phyloP scores from a whole-genome alignment of 225 moss, liverwort and hornwort genomes.

The Physcomitrellopsis africana region DNA sequence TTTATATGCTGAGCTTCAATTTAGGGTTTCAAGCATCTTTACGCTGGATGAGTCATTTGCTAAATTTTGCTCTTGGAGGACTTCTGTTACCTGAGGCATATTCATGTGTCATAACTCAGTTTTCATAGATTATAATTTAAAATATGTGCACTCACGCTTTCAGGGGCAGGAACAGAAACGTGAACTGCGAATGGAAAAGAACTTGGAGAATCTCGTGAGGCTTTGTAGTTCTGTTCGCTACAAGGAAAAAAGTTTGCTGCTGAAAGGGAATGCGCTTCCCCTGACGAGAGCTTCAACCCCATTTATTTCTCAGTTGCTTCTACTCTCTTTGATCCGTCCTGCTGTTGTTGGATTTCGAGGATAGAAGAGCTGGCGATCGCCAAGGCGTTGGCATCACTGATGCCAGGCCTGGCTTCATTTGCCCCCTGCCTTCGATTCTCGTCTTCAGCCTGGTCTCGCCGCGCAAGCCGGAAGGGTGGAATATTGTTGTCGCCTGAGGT shows the following conservation, averaged over 20 bases:
- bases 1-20: neutral
- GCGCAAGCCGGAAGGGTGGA: neutral
- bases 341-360: neutral
- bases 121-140: too few relatives aligned
- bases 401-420: slow-evolving; percentile 38
- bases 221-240: too few relatives aligned
- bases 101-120: too few relatives aligned
- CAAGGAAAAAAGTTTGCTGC: too few relatives aligned
- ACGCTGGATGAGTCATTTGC: too few relatives aligned
- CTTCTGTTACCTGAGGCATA: too few relatives aligned
- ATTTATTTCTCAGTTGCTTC: neutral
- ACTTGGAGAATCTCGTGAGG: too few relatives aligned
- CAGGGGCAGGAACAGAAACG: too few relatives aligned
- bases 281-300: neutral
- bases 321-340: neutral
- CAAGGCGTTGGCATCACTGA: slow-evolving; percentile 41
- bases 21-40: slow-evolving; percentile 29
- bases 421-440: slow-evolving; percentile 23
- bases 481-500: neutral
- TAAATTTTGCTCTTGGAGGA: too few relatives aligned
- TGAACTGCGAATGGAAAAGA: too few relatives aligned
- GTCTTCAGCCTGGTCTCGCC: slow-evolving; percentile 1
- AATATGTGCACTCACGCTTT: too few relatives aligned
- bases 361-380: slow-evolving; percentile 46
- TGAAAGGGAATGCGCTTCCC: too few relatives aligned